phyloP scores from a whole-genome alignment of 306 rosid species.

The Cicer pinnatifidum region DNA sequence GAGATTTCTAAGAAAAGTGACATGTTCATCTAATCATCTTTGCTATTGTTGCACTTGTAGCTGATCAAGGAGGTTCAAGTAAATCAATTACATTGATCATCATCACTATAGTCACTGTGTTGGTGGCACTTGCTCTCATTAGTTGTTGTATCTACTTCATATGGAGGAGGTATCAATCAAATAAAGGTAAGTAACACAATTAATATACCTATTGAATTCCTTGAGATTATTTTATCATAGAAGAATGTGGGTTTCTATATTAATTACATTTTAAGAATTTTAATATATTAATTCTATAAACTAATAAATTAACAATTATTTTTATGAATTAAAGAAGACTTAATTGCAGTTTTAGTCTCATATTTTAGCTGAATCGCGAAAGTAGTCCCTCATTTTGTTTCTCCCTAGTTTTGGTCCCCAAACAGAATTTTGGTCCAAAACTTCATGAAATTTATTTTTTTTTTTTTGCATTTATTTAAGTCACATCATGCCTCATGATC shows the following conservation, averaged over 20 bases:
- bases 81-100: slow-evolving; percentile 38
- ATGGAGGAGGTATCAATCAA: slow-evolving; percentile 1
- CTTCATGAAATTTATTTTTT: too few relatives aligned
- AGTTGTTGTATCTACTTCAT: slow-evolving; percentile 30
- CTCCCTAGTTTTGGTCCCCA: too few relatives aligned
- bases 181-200: slow-evolving; percentile 35
- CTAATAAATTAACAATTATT: too few relatives aligned
- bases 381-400: too few relatives aligned
- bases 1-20: background rate
- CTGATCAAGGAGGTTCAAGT: slow-evolving; percentile 8
- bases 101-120: slow-evolving; percentile 27
- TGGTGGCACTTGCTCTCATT: slow-evolving; percentile 42
- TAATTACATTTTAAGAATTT: too few relatives aligned
- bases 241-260: background rate
- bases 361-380: too few relatives aligned
- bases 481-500: too few relatives aligned
- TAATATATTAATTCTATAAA: too few relatives aligned
- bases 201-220: background rate
- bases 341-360: too few relatives aligned
- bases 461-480: too few relatives aligned
- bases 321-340: too few relatives aligned
- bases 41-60: slow-evolving; percentile 22
- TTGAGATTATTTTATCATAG: background rate
- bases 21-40: background rate
- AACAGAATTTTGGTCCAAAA: too few relatives aligned